Base-by-base conservation (phyloP, 805 yeast genomes). In the Blastobotrys terrestris region DNA sequence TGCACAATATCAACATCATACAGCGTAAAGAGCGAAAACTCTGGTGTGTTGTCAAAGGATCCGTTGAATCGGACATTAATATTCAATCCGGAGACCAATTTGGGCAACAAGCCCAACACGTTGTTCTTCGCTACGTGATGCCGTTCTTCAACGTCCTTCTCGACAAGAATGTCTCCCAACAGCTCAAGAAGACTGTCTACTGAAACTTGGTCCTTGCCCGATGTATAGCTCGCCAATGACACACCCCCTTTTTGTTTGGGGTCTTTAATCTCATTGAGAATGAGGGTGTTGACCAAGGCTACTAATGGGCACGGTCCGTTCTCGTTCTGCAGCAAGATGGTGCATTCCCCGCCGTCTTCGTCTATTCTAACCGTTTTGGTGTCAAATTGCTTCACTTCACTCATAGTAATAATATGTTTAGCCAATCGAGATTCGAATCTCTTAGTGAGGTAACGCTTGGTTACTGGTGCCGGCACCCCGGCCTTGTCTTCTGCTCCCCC, bases 271-370 rank as follows among this genome's bases (percentile, higher is more conserved):
- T 75, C 75, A 2, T 80, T 70, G 16, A 90, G 66, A 4, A 88
- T 64, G 14, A 91, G 65, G 0, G 88, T 78, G 64, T 91, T 91
- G 48, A 81, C 76, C 42, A 91, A 69, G 0, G 96, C 91, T 13
- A 91, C 76, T 40, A 91, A 67, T 1, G 96, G 95, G 64, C 96
- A 90, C 0, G 97, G 96, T 0, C 97, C 97, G 62, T 89, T 88
- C 47, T 70, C 73, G 56, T 87, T 87, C 70, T 90, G 97, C 18
- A 88, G 67, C 2, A 91, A 69, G 35, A 90, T 79, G 1, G 68
- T 43, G 0, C 50, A 39, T 16, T 53, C 53, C 41, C 39, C 46
- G 3, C 16, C 48, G 21, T 47, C 48, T 18, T n/a, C 44, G 39
- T 44, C 47, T 16, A 20, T 43, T 49, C 52, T 19, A 19, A 39